Conservation (phyloP, 108 stramenopile species). For the Skeletonema tropicum region DNA sequence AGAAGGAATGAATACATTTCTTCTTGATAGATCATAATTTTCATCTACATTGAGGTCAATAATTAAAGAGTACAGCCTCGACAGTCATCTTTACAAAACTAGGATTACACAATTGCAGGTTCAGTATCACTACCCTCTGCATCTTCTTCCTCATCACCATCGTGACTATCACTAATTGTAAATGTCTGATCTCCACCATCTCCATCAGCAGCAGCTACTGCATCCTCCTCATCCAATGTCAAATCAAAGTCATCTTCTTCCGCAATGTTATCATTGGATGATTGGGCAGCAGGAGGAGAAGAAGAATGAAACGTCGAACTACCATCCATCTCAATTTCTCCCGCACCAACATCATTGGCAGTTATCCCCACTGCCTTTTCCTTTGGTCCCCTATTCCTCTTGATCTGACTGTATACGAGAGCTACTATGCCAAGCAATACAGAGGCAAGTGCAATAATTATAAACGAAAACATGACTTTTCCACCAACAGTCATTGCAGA, state of each 20-base stretch:
- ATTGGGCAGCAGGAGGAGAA: background rate
- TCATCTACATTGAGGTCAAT: background rate
- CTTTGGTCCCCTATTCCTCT: background rate
- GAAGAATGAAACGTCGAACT: background rate
- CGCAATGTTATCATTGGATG: background rate
- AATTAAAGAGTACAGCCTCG: background rate
- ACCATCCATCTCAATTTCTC: conserved; percentile 6
- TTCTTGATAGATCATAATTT: too few relatives aligned
- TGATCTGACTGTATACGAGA: background rate
- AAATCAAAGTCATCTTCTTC: background rate
- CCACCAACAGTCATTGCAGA: conserved; percentile 1
- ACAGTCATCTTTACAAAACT: background rate
- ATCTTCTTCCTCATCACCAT: background rate
- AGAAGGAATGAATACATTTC: background rate
- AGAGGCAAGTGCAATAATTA: background rate
- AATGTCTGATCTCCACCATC: background rate
- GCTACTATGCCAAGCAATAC: background rate
- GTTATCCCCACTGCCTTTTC: conserved; percentile 4
- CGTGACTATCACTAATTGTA: background rate
- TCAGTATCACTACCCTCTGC: background rate
- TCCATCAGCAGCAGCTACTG: background rate
- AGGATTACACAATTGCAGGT: background rate
- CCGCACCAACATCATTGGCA: background rate
- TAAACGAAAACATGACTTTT: conserved; percentile 4
- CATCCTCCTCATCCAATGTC: background rate